Base-by-base conservation (phyloP, 495 filamentous ascomycete species). In the Penicillium longicatenatum region DNA sequence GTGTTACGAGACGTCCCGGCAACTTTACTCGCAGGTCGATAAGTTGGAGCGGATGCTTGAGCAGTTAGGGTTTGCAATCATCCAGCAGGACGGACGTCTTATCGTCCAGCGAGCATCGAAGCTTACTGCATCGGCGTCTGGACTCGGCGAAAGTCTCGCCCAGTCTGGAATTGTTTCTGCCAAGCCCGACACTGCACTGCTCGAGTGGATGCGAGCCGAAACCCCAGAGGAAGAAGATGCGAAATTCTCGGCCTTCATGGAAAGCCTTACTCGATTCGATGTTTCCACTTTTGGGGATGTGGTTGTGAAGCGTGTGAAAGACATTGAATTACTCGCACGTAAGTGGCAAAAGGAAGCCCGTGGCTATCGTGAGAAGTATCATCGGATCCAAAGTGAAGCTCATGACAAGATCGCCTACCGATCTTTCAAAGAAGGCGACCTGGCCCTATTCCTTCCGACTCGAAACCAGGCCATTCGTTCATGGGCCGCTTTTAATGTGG, bases 401-500 rank as follows among this genome's bases (percentile, higher is more conserved):
- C 91, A 96, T 59, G 91, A 97, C 53, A 97, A 97, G 72, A 97
- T 99, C 63, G 92, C 95, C n/a, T 96, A 90, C 69, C 88, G 89
- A 47, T 86, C 91, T 19, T 99, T 98, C 80, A 98, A 97, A 68
- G 91, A 96, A 70, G 93, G 93, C 14, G 94, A 99, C 66, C 82
- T 99, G 16, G 95, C 93, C 21, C 80, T 99, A 10, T 99, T 99
- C 78, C 79, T 98, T 12, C 94, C 94, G 0, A 99, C 94, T 0
- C 80, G 92, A 21, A 97, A 98, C 61, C 92, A 96, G 68, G 88
- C 88, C 22, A 94, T 92, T 6, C 87, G 94, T 10, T 92, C 94
- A 4, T 99, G 94, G 94, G 94, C 94, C 5, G 94, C 95, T 4
- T 99, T 99, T 78, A 99, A 99, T 66, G 87, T 98, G 46, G 92